A percentile compares a stretch with the other conserved stretches of the same genome.
Conservation (phyloP, 1,139 yeast species). For the Eremothecium cymbalariae region DNA sequence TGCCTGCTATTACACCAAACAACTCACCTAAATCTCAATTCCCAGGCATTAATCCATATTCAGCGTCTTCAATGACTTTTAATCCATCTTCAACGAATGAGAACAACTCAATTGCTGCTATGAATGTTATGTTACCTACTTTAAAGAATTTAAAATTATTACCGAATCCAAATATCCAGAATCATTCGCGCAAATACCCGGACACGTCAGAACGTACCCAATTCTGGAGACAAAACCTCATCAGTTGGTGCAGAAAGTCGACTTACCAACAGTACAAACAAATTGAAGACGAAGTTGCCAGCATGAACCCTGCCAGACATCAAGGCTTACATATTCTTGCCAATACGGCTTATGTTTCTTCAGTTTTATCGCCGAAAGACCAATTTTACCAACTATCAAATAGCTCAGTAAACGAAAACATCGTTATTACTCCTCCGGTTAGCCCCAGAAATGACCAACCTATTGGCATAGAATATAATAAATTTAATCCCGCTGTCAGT, state of each 20-base stretch:
- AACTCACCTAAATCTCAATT: slow-evolving; percentile 6
- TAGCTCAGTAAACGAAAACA: slow-evolving; percentile 8
- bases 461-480: slow-evolving; percentile 4
- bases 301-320: slow-evolving; percentile 10
- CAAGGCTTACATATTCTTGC: slow-evolving; percentile 11
- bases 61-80: not conserved
- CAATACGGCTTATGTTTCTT: slow-evolving; percentile 12
- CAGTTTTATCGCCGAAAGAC: slow-evolving; percentile 23
- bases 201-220: slow-evolving; percentile 30
- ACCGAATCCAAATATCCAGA: slow-evolving; percentile 27
- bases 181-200: slow-evolving; percentile 27
- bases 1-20: slow-evolving; percentile 19
- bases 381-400: slow-evolving; percentile 22
- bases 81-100: not conserved
- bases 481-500: slow-evolving; percentile 28
- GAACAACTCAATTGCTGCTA: slow-evolving; percentile 8
- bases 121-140: slow-evolving; percentile 21
- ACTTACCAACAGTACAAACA: slow-evolving; percentile 26
- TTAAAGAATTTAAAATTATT: slow-evolving; percentile 27
- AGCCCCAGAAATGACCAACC: slow-evolving; percentile 14
- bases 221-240: slow-evolving; percentile 27
- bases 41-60: not conserved
- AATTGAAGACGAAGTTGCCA: slow-evolving; percentile 22
- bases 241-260: slow-evolving; percentile 30
- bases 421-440: slow-evolving; percentile 30